phyloP scores from a whole-genome alignment of 1,284 basidiomycete species.

The Moniliella sp. region DNA sequence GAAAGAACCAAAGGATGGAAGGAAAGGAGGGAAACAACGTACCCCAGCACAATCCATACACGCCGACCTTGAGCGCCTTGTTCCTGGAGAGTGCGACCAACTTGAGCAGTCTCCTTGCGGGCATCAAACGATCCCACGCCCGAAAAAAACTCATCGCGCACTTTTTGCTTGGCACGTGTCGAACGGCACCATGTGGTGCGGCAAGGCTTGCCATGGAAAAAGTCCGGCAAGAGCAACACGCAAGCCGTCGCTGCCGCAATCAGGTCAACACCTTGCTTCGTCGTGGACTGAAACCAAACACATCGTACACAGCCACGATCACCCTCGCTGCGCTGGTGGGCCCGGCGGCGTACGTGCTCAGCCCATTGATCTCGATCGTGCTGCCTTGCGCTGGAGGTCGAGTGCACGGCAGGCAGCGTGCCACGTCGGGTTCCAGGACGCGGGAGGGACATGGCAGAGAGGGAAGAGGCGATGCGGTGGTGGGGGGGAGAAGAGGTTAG shows the following conservation, averaged over 20 bases:
- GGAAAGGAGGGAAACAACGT: too few species aligned
- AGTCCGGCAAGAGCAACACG: constrained; percentile 46
- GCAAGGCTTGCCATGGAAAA: constrained; percentile 44
- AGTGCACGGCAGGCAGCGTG: constrained; percentile 37
- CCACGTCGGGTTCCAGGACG: constrained; percentile 38
- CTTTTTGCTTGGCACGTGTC: constrained; percentile 15
- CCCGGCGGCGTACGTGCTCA: constrained; percentile 15
- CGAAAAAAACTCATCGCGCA: constrained; percentile 43
- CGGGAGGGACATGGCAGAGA: too few species aligned
- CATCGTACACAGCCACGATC: constrained; percentile 45
- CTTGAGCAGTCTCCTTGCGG: constrained; percentile 38
- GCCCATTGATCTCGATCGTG: constrained; percentile 16
- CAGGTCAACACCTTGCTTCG: constrained; percentile 35
- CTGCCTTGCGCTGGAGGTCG: constrained; percentile 38
- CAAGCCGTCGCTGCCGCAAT: constrained; percentile 17
- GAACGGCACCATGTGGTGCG: constrained; percentile 41
- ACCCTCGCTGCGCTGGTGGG: constrained; percentile 39
- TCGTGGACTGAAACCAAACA: constrained; percentile 43
- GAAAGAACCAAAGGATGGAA: too few species aligned
- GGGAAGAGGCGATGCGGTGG: too few species aligned
- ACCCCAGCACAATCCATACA: constrained; percentile 39
- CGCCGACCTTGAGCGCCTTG: constrained; percentile 39
- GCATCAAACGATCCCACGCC: constrained; percentile 38
- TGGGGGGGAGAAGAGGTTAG: too few species aligned
- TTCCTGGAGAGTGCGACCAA: constrained; percentile 39